phyloP scores from a whole-genome alignment of 1,139 yeast genomes.

The Saccharomyces hybrid region DNA sequence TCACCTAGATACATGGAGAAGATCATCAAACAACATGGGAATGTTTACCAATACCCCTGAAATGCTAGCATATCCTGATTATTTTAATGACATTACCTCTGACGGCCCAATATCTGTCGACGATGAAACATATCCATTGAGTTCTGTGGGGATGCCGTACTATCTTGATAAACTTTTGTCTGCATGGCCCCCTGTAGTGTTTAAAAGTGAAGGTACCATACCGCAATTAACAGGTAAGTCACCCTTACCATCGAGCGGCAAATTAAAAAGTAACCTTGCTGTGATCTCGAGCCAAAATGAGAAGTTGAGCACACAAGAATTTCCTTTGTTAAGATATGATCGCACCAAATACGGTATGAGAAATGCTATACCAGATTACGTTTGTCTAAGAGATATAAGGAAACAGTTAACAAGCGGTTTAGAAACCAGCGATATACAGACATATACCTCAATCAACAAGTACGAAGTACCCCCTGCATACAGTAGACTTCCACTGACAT shows the following conservation, averaged over 20 bases:
- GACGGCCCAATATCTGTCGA: conserved; percentile 36
- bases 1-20: conserved; percentile 63
- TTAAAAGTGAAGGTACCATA: conserved; percentile 45
- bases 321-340: conserved; percentile 38
- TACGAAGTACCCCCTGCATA: conserved; percentile 62
- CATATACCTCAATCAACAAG: conserved; percentile 25
- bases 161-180: conserved; percentile 73
- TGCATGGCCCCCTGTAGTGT: conserved; percentile 62
- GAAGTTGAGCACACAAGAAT: conserved; percentile 4
- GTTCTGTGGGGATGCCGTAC: conserved; percentile 77
- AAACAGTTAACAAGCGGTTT: conserved; percentile 19
- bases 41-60: conserved; percentile 35
- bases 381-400: conserved; percentile 58
- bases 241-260: conserved; percentile 3
- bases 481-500: conserved; percentile 65
- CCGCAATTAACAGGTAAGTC: conserved; percentile 32
- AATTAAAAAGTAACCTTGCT: conserved; percentile 1
- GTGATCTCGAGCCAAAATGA: not conserved
- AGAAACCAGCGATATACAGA: conserved; percentile 16
- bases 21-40: conserved; percentile 19
- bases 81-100: conserved; percentile 29
- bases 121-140: conserved; percentile 50
- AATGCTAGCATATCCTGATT: conserved; percentile 33
- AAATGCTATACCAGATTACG: conserved; percentile 43
- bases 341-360: conserved; percentile 48